A percentile compares a stretch with the other conserved stretches of the same genome.
Evolutionary conservation across 1,284 basidiomycete species (phyloP).

Genomic region (Ustilago crameri): DNA sequence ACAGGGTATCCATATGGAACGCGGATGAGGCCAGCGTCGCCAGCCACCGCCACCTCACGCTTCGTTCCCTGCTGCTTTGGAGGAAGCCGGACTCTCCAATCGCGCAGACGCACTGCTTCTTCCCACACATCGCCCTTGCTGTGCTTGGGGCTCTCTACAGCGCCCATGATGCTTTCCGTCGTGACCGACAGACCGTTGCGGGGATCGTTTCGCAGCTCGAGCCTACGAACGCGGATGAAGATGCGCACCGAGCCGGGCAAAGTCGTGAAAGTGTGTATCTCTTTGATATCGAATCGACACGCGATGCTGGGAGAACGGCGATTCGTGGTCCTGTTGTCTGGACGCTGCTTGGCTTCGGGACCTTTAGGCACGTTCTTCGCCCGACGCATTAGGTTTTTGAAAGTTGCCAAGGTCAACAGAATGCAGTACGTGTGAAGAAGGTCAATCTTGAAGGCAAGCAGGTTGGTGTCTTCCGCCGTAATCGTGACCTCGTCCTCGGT

Average conservation of each 20-base stretch:
- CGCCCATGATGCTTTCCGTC: constrained; percentile 69
- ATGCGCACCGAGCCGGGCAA: constrained; percentile 64
- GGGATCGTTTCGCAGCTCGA: constrained; percentile 58
- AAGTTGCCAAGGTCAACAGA: constrained; percentile 75
- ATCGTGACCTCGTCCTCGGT: constrained; percentile 70
- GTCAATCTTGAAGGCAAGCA: constrained; percentile 72
- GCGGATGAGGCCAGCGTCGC: constrained; percentile 77
- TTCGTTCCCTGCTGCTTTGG: constrained; percentile 24
- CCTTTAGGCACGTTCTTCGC: neutral
- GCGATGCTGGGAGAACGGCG: constrained; percentile 17
- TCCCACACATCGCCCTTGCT: constrained; percentile 75
- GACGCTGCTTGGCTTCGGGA: neutral
- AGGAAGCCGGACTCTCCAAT: constrained; percentile 71
- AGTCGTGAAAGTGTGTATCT: constrained; percentile 63
- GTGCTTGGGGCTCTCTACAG: constrained; percentile 69
- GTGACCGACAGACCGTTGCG: constrained; percentile 53
- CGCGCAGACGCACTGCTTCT: constrained; percentile 77
- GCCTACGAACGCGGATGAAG: constrained; percentile 55
- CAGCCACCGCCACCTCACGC: constrained; percentile 70
- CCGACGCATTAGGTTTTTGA: constrained; percentile 70
- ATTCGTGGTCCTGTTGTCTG: neutral
- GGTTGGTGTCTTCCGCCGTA: constrained; percentile 69
- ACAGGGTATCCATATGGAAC: constrained; percentile 84
- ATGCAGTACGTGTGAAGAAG: constrained; percentile 80
- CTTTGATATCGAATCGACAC: constrained; percentile 42